A percentile compares a stretch with the other conserved stretches of the same genome.
phyloP scores from a whole-genome alignment of 2,329 filamentous ascomycete species.

The Myriangium duriaei region DNA sequence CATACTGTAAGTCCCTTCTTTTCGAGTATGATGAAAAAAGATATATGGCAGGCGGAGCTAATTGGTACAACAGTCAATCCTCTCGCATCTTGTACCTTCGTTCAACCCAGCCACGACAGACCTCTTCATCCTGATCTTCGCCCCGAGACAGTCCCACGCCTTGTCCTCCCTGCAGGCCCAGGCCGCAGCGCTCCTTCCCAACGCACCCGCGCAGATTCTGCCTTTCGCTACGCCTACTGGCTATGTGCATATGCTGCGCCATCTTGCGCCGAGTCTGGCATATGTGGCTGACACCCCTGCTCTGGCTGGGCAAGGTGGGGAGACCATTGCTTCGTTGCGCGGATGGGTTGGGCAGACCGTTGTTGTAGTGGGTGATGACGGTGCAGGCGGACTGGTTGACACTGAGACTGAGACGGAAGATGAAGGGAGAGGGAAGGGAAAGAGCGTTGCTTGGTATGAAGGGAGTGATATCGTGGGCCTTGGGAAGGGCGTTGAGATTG shows the following conservation, averaged over 20 bases:
- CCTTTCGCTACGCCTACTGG: constrained; percentile 77
- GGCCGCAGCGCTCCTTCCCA: constrained; percentile 58
- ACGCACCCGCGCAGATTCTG: constrained; percentile 75
- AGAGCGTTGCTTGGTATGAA: constrained; percentile 57
- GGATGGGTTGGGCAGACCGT: constrained; percentile 51
- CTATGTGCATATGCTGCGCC: constrained; percentile 74
- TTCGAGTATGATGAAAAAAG: too few relatives aligned
- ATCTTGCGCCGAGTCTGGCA: constrained; percentile 71
- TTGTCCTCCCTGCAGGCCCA: constrained; percentile 74
- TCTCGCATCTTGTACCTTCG: constrained; percentile 74
- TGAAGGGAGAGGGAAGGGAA: constrained; percentile 32
- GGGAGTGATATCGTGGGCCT: constrained; percentile 68
- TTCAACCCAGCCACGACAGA: constrained; percentile 61
- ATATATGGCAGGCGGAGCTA: too few relatives aligned
- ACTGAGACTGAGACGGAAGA: constrained; percentile 59
- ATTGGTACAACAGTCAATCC: constrained; percentile 52
- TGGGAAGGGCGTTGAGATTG: constrained; percentile 76
- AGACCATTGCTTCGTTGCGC: constrained; percentile 54
- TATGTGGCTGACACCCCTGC: constrained; percentile 80
- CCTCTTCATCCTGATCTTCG: constrained; percentile 82
- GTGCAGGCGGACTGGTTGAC: constrained; percentile 69
- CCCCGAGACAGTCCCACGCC: constrained; percentile 55
- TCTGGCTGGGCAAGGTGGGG: constrained; percentile 53
- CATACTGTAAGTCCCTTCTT: constrained; percentile 59
- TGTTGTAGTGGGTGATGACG: constrained; percentile 56